Percentiles rank a stretch among this genome's conserved stretches.
Evolutionary conservation across 805 yeast genomes (phyloP).

Genomic region (Cyberlindnera maritima): DNA sequence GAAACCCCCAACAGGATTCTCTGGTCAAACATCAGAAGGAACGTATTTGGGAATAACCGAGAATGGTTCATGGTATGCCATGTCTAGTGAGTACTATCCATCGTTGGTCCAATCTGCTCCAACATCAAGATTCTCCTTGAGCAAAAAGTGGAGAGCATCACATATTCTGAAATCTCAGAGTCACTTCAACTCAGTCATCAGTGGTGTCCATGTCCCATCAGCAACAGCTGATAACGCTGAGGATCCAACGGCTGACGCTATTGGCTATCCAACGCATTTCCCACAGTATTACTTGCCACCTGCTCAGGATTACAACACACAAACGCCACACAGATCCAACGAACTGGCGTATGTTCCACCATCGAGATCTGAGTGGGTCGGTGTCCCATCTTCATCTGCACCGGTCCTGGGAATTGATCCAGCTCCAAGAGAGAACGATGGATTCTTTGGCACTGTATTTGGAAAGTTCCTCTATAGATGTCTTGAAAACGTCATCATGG

Average conservation of each 20-base stretch:
- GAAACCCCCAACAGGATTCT: conserved; percentile 28
- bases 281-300: conserved; percentile 18
- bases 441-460: conserved; percentile 23
- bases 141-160: conserved; percentile 42
- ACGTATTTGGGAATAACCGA: conserved; percentile 67
- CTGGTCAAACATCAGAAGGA: conserved; percentile 34
- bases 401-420: conserved; percentile 28
- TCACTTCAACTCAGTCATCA: conserved; percentile 40
- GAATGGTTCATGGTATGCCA: conserved; percentile 78
- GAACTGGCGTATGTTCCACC: conserved; percentile 16
- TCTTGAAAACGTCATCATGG: conserved; percentile 39
- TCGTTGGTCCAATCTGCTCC: conserved; percentile 82
- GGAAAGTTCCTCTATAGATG: conserved; percentile 33
- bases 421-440: conserved; percentile 16
- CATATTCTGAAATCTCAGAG: conserved; percentile 36
- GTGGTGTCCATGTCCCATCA: conserved; percentile 46
- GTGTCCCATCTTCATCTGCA: conserved; percentile 17
- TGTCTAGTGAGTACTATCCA: conserved; percentile 76
- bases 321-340: conserved; percentile 14
- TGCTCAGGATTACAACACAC: conserved; percentile 11
- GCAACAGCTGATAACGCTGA: not conserved
- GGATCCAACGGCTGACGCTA: not conserved
- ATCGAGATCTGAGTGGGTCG: conserved; percentile 18
- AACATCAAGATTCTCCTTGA: conserved; percentile 51
- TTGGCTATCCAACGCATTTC: conserved; percentile 21